Base-by-base conservation (phyloP, 1,284 basidiomycete species). In the Marasmius oreades region DNA sequence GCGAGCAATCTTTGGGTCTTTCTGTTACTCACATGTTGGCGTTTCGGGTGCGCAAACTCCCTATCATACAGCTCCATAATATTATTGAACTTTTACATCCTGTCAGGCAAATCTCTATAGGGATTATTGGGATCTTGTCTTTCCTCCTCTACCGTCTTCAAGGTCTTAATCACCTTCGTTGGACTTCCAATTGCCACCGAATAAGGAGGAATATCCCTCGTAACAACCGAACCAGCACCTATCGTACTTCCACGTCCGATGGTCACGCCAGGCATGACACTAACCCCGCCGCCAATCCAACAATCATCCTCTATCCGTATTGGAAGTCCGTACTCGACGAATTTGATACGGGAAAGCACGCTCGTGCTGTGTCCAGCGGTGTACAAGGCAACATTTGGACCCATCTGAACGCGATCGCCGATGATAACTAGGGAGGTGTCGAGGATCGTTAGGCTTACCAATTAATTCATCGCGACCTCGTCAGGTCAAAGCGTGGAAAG, bases 171-270 rank as follows among this genome's bases (percentile, higher is more conserved):
- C 8, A 61, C 45, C 34, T 54, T 50, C 24, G 59, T 57, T 16
- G 57, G 59, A 45, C 56, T 56, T 14, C 57, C 58, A 24, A 47
- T 57, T 18, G 54, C 57, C 10, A 57, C 58, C n/a, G 26, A 44
- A 16, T 28, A 53, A 24, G 34, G 28, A 60, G 54, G 45, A 6
- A 63, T 52, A 44, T 61, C 58, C 55, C 58, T 61, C 11, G 64
- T 63, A 12, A 65, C 61, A 10, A 65, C 60, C 14, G 55, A 56
- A 5, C 63, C 64, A 1, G 64, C 64, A 37, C 63, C 64, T n/a
- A 64, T 52, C 11, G 62, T 63, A 20, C 34, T 51, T 2, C 64
- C 64, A 37, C 52, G 42, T n/a, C 64, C 64, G 33, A 66, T 62
- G 1, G 52, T 66, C 1, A 66, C 63, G 2, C 63, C 63, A 1